Evolutionary conservation across 1,139 yeast species (phyloP), one percentile per base, ranked within the genome.

Genomic region (Protomyces pachydermus): DNA sequence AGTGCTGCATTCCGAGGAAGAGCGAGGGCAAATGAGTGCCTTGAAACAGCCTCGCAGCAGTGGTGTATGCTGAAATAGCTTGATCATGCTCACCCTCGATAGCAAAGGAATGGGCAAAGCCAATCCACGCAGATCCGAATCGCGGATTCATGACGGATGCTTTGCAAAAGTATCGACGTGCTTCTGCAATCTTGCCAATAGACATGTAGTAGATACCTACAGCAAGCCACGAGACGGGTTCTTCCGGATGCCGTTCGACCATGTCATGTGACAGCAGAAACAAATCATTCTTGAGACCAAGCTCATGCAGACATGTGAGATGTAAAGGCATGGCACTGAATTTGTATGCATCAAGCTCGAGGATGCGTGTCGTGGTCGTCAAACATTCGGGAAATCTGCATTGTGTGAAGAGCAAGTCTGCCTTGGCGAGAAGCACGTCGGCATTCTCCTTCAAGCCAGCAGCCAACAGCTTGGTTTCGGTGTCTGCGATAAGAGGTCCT

Each of bases 61-160:
- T 91, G 0, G 98, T 93, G 75, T 91, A 95, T 0, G 98, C 98
- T 66, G 97, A 87, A 23, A 93, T 87, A 1, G 98, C 98, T 74
- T 95, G 98, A 74, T 95, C 99, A 72, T 95, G 98, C 75, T 95
- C 99, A 9, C 97, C 96, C 74, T 95, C 98, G 1, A 89, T 87
- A 0, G 97, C 97, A 81, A 91, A 95, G 0, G 98, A 91, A 73
- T 93, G 98, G 0, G 98, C 98, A 78, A 95, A 95, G 0, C 98
- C 98, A 56, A 95, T 85, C 98, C 98, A 95, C 0, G 98, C 97
- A 64, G 89, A 95, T 0, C 96, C 96, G 77, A 89, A 91, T 69
- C 87, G 88, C 0, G 98, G 96, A 70, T 90, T 87, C 69, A 91
- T 76, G 70, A 91, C 80, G 0, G 98, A 90, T 0, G 98, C 93